A percentile compares a stretch with the other conserved stretches of the same genome.
Conservation (phyloP, 495 filamentous ascomycete genomes). For the Xylaria bambusicola region DNA sequence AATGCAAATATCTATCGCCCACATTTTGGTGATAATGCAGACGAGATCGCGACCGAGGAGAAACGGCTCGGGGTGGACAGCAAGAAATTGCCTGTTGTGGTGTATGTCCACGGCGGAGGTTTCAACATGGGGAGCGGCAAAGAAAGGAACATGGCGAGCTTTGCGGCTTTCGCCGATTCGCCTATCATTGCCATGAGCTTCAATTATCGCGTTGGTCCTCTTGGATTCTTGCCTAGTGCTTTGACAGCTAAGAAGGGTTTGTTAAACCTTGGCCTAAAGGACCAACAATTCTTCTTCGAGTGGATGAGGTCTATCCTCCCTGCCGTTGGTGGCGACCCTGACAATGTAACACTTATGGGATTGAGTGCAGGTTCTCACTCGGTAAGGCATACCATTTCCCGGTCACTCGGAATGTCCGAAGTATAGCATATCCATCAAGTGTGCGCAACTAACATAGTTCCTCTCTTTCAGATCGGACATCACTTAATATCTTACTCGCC, state of each 20-base stretch:
- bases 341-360: slow-evolving; percentile 66
- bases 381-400: slow-evolving; percentile 36
- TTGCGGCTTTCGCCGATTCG: slow-evolving; percentile 55
- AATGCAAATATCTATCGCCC: slow-evolving; percentile 53
- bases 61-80: slow-evolving; percentile 24
- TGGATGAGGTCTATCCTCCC: slow-evolving; percentile 65
- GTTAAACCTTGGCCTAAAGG: slow-evolving; percentile 69
- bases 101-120: slow-evolving; percentile 59
- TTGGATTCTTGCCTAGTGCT: slow-evolving; percentile 65
- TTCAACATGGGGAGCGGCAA: slow-evolving; percentile 51
- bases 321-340: slow-evolving; percentile 63
- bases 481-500: slow-evolving; percentile 58
- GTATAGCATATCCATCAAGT: background rate
- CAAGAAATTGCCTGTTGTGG: slow-evolving; percentile 56
- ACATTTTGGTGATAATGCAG: slow-evolving; percentile 29
- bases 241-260: slow-evolving; percentile 55
- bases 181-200: slow-evolving; percentile 63
- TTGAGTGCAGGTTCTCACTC: slow-evolving; percentile 70
- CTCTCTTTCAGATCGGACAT: slow-evolving; percentile 57
- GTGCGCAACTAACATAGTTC: slow-evolving; percentile 7
- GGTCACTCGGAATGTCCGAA: background rate
- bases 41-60: slow-evolving; percentile 27
- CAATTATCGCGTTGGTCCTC: slow-evolving; percentile 67
- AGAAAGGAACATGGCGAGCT: slow-evolving; percentile 51
- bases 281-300: slow-evolving; percentile 64